Base-by-base conservation (phyloP, 495 filamentous ascomycete genomes). In the Penicillium cinerascens region DNA sequence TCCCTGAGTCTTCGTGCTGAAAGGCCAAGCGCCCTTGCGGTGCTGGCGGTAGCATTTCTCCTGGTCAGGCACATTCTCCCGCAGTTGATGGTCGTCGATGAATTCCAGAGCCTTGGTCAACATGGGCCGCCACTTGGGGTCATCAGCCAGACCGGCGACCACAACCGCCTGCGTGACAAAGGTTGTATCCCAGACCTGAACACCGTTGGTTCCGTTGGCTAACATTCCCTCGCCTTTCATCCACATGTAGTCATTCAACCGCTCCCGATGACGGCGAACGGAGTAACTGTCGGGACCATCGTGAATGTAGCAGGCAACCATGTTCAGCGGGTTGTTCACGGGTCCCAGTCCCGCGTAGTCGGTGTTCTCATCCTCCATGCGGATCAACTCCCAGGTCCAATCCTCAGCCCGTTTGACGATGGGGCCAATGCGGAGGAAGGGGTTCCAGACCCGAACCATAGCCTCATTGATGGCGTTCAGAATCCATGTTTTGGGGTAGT, bases 111-210 rank as follows among this genome's bases (percentile, higher is more conserved):
- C 90, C 60, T 86, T 90, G 13, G 78, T 79, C 33, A 98, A 78
- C 89, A 96, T 95, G 17, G 87, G 84, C 36, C 77, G 81, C 82
- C 88, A 96, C 44, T 84, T 84, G 4, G 86, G 81, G 42, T 93
- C 84, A 42, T 84, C 72, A 16, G 88, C 87, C 43, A 97, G 79
- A 0, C 89, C 89, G 36, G 88, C 85, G 49, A 88, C 89, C 50
- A 87, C 77, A 25, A 89, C 79, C 8, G 86, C 84, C 65, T 96
- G 91, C 20, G 96, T 90, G 37, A 86, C 70, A 62, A 96, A 97
- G 0, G 89, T 78, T 0, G 93, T 98, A 63, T 98, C 93, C 93
- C 93, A 98, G 39, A 83, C 87, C 70, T 98, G 93, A 13, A 96
- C 91, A 15, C 93, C 93, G 61, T 98, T 97, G 29, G 93, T 98